Evolutionary conservation across 163 green algal species (phyloP), one percentile per base, ranked within the genome.

Genomic region (Scenedesmus sp.): DNA sequence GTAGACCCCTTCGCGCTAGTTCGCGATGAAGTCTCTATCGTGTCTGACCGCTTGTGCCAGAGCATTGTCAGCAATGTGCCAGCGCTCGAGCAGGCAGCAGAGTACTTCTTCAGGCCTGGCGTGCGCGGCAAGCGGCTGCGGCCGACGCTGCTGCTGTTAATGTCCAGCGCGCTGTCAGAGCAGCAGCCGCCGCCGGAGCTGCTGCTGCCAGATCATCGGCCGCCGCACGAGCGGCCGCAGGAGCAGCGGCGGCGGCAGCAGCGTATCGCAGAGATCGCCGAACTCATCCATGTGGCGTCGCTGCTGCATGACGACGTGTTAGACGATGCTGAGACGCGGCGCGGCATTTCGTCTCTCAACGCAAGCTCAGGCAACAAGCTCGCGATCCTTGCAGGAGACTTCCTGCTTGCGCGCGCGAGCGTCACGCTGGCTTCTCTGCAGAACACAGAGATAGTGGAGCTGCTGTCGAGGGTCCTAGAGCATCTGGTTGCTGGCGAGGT

Each of bases 241-340:
- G 95, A 98, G 88, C 70, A 93, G 67, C 94, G 98, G 59, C 93
- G 97, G 46, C 93, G 97, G 85, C 97, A 99, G 96, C 98, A 99
- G 95, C 95, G 98, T 20, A 95, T 99, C 7, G 97, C 97, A 20
- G 97, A 99, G 92, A 98, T 99, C 77, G 96, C 97, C 0, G 98
- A 99, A 95, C 95, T 99, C 46, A 99, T 99, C 76, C 98, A 99
- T 94, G 98, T 99, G 20, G 98, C 98, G 46, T 98, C 94, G 90
- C 94, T 99, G 89, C 94, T 99, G 92, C 98, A 99, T 93, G 98
- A 99, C 85, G 98, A 99, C 91, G 98, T 99, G 0, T 97, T 99
- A 46, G 98, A 99, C 91, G 94, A 97, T 60, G 96, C 98, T 0
- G 92, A 95, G 57, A 99, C 96, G 15, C 95, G 98, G 8, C 93